Base-by-base conservation (phyloP, 495 filamentous ascomycete genomes). In the Hypoxylon intermedium region DNA sequence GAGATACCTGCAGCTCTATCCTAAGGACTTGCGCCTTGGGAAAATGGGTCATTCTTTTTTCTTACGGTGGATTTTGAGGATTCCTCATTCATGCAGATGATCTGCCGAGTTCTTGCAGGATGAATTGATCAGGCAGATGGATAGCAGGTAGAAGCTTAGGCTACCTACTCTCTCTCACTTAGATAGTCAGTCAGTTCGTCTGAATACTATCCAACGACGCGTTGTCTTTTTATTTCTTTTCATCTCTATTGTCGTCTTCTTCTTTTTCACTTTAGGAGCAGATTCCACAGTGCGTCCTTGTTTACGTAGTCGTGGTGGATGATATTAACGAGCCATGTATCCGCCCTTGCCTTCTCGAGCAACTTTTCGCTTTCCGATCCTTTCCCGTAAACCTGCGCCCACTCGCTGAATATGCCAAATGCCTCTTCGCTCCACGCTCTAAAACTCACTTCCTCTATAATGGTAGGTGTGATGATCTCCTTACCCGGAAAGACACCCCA, bases 401-500 rank as follows among this genome's bases (percentile, higher is more conserved):
- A 98, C 74, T 98, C 94, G 26, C 81, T 81, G 90, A 93, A 98
- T 67, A 97, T 96, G 12, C 85, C 87, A 79, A 92, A 98, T 2
- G 94, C 94, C 79, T 98, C 94, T 67, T 98, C 95, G 53, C 85
- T 84, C 94, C 94, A 98, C 20, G 93, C 91, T 40, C 87, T 82
- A 82, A 98, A 98, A 69, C 89, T 93, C 50, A 96, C 91, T 60
- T 94, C 88, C 72, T 98, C 94, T 60, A 98, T 97, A 71, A 98
- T 98, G 15, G 94, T 98, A 16, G 94, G 94, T 12, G 94, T 96
- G 65, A 95, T 84, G 62, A 98, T 98, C 78, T 98, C 94, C 75
- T 97, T 97, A 15, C 92, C 93, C 1, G 89, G 88, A 74, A 98
- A 98, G 9, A 89, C 88, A 28, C 94, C 94, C 94, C 94, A 98